A percentile compares a stretch with the other conserved stretches of the same genome.
Evolutionary conservation across 768 basidiomycete species (phyloP).

Genomic region (Punctularia strigosozonata): DNA sequence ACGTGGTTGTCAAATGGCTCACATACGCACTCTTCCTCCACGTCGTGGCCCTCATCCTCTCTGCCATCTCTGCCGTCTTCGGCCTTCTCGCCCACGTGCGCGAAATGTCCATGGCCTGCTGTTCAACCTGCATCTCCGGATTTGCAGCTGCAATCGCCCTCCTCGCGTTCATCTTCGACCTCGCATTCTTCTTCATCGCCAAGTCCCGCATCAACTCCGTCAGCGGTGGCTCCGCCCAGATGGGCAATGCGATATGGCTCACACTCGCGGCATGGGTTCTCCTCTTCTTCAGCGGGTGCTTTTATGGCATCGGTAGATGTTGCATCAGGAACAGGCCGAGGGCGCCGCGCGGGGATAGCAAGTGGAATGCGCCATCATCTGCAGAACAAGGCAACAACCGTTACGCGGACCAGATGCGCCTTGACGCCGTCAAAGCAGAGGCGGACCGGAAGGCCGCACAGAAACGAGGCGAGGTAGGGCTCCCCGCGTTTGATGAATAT

Average conservation of each 20-base stretch:
- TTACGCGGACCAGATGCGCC: constrained; percentile 56
- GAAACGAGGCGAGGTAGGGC: constrained; percentile 45
- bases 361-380: constrained; percentile 2
- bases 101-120: constrained; percentile 77
- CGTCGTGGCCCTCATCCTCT: constrained; percentile 70
- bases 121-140: constrained; percentile 70
- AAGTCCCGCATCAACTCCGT: constrained; percentile 70
- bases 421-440: constrained; percentile 82
- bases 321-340: constrained; percentile 54
- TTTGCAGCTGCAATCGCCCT: constrained; percentile 72
- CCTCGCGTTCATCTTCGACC: constrained; percentile 86
- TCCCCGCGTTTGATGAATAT: constrained; percentile 67
- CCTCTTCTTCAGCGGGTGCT: constrained; percentile 84
- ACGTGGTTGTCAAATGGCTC: constrained; percentile 85
- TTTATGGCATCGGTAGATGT: constrained; percentile 76
- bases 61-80: constrained; percentile 63
- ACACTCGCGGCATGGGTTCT: constrained; percentile 79
- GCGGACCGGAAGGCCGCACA: constrained; percentile 70
- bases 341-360: constrained; percentile 23
- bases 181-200: constrained; percentile 83
- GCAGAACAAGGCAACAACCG: constrained; percentile 16
- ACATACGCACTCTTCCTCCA: constrained; percentile 91
- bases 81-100: constrained; percentile 83
- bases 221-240: constrained; percentile 61
- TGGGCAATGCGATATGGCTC: constrained; percentile 89